These are phyloP conservation scores for Tetracladium setigerum DNA, from an alignment of 495 filamentous ascomycete species.

Conservation along the genomic window DNA sequence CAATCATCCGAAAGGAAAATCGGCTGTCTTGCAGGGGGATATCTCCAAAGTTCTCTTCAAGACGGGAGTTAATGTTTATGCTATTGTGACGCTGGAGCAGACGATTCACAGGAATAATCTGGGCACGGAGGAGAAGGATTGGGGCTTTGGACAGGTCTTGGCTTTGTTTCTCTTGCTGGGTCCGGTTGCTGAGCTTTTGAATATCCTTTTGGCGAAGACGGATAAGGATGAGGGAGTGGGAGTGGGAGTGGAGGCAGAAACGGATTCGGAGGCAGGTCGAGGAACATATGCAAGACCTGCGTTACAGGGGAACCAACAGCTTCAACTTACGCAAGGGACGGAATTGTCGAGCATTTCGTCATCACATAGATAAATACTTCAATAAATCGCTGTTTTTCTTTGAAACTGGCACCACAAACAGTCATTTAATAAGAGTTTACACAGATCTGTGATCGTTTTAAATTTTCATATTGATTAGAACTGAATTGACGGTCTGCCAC, in stretches of 20 bases:
- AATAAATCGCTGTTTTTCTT: neutral
- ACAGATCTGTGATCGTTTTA: too few species aligned
- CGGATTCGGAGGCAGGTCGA: too few species aligned
- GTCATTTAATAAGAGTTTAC: neutral
- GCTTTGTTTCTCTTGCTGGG: neutral
- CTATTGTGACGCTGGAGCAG: neutral
- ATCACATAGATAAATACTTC: neutral
- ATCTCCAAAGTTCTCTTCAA: neutral
- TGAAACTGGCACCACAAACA: neutral
- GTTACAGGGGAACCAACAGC: too few species aligned
- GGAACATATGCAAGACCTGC: too few species aligned
- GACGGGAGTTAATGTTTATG: neutral
- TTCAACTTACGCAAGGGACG: too few species aligned
- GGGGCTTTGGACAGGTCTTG: neutral
- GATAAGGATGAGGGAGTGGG: too few species aligned
- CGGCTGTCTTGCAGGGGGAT: too few species aligned
- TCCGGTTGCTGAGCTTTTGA: neutral
- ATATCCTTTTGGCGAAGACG: neutral
- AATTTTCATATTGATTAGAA: too few species aligned
- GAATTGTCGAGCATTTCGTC: too few species aligned
- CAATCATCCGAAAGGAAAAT: too few species aligned
- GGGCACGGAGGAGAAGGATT: neutral
- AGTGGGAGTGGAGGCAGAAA: too few species aligned
- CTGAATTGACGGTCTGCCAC: too few species aligned
- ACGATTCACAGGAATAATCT: neutral